phyloP scores from a whole-genome alignment of 805 yeast species.

The Blastobotrys chiropterorum region DNA sequence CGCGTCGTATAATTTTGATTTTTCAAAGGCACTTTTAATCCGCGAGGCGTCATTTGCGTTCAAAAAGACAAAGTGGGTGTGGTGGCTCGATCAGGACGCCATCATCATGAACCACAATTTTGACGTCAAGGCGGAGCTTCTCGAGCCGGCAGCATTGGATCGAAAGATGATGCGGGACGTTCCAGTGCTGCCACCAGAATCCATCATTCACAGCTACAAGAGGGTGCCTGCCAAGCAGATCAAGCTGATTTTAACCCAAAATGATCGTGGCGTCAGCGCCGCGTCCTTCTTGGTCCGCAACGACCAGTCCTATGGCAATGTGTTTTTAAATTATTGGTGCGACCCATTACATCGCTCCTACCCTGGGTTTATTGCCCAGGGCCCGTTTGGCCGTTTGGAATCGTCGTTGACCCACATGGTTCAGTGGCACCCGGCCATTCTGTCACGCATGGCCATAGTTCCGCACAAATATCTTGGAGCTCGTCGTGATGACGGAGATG shows the following conservation, averaged over 20 bases:
- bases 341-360: constrained; percentile 69
- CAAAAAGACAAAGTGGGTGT: constrained; percentile 80
- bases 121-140: constrained; percentile 52
- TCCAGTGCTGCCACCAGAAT: constrained; percentile 50
- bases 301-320: constrained; percentile 55
- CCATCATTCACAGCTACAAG: constrained; percentile 50
- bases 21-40: constrained; percentile 59
- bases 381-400: constrained; percentile 39
- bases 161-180: constrained; percentile 61
- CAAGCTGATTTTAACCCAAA: constrained; percentile 64
- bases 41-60: constrained; percentile 90
- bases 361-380: constrained; percentile 42
- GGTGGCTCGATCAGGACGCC: constrained; percentile 77
- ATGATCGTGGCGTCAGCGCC: constrained; percentile 56
- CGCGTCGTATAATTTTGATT: constrained; percentile 47
- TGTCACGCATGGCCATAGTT: constrained; percentile 67
- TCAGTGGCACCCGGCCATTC: constrained; percentile 89
- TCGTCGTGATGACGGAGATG: constrained; percentile 25
- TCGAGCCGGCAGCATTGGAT: constrained; percentile 54
- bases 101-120: constrained; percentile 65
- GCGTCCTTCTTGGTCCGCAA: constrained; percentile 67
- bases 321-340: constrained; percentile 70
- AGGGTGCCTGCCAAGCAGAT: constrained; percentile 51
- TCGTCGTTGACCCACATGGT: constrained; percentile 71
- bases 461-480: constrained; percentile 51